phyloP scores from a whole-genome alignment of 1,139 yeast species.

The Kazachstania sp. region DNA sequence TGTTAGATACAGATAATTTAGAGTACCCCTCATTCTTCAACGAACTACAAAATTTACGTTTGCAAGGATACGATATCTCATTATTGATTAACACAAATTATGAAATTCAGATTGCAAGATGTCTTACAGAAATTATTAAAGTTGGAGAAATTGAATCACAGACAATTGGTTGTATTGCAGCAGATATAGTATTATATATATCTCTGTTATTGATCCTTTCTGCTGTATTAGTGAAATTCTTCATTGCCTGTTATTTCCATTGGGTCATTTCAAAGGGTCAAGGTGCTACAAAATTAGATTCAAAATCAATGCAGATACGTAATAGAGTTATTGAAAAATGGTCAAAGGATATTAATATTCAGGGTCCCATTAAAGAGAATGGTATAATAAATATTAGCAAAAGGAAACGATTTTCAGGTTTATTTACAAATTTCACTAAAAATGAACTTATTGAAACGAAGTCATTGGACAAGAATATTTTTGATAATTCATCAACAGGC shows the following conservation, averaged over 20 bases:
- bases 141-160: conserved; percentile 87
- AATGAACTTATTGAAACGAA: no score
- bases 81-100: conserved; percentile 59
- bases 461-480: no score
- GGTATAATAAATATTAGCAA: conserved; percentile 14
- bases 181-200: conserved; percentile 67
- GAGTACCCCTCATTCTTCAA: conserved; percentile 67
- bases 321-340: conserved; percentile 65
- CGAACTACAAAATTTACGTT: conserved; percentile 47
- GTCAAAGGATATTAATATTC: conserved; percentile 50
- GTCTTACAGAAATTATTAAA: conserved; percentile 78
- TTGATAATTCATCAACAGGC: no score
- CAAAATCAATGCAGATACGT: conserved; percentile 45
- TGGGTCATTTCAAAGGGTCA: conserved; percentile 74
- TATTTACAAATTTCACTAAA: no score
- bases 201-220: conserved; percentile 80
- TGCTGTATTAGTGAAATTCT: conserved; percentile 65
- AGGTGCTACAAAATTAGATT: conserved; percentile 62
- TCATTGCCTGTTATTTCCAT: conserved; percentile 80
- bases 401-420: no score
- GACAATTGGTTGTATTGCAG: conserved; percentile 93
- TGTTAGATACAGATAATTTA: conserved; percentile 63
- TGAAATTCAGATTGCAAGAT: conserved; percentile 67
- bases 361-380: conserved; percentile 45
- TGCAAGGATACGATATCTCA: conserved; percentile 76